These are phyloP conservation scores for Mariannaea sp. DNA, from an alignment of 2,329 filamentous ascomycete genomes.

Conservation along the genomic window DNA sequence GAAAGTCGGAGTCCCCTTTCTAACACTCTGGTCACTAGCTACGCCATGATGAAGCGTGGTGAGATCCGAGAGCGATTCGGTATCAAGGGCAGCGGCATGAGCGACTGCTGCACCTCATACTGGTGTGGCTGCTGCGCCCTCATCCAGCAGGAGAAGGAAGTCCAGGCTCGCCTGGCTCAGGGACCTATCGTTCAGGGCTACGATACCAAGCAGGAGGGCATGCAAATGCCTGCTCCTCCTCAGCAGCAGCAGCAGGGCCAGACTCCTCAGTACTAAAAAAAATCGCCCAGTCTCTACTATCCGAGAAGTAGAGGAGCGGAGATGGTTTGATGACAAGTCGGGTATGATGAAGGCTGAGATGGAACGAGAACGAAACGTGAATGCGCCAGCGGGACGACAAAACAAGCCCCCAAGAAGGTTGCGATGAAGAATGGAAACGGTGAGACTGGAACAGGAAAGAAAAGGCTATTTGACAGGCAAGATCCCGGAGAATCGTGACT, in stretches of 20 bases:
- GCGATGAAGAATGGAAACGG: constrained; percentile 7
- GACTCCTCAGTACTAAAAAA: constrained; percentile 33
- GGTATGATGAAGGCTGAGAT: neutral
- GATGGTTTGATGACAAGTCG: neutral
- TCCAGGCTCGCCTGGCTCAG: constrained; percentile 39
- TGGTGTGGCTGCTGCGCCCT: constrained; percentile 62
- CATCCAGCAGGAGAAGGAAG: constrained; percentile 64
- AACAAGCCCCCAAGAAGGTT: too few species aligned
- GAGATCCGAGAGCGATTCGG: constrained; percentile 59
- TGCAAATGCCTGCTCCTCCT: constrained; percentile 43
- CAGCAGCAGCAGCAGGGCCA: constrained; percentile 30
- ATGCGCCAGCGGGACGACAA: neutral
- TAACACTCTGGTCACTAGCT: constrained; percentile 36
- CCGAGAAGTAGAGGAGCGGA: too few species aligned
- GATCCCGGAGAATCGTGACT: too few species aligned
- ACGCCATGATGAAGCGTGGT: constrained; percentile 57
- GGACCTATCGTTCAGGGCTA: constrained; percentile 43
- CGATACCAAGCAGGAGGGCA: constrained; percentile 45
- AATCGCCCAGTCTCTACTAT: neutral
- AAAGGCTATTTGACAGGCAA: neutral
- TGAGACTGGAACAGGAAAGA: constrained; percentile 4
- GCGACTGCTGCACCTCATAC: constrained; percentile 58
- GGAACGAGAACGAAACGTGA: neutral
- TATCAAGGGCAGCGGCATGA: constrained; percentile 54
- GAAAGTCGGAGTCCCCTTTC: neutral